Evolutionary conservation across 768 basidiomycete genomes (phyloP).

Genomic region (Daedaleopsis sinensis): DNA sequence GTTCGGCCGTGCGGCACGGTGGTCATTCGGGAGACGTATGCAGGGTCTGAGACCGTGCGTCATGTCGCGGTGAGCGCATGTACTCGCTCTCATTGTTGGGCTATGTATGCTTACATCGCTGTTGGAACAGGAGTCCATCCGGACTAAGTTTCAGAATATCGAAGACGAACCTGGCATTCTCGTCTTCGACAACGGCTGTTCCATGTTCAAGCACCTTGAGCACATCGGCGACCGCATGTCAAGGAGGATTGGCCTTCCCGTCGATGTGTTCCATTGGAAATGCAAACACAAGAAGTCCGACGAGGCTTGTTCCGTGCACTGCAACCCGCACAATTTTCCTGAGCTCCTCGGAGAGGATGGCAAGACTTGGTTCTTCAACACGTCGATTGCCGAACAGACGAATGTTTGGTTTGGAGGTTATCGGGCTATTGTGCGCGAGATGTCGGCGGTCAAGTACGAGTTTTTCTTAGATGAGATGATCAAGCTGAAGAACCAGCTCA

Average conservation of each 20-base stretch:
- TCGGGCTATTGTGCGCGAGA: slow-evolving; percentile 33
- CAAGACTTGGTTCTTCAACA: slow-evolving; percentile 36
- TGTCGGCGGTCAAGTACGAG: slow-evolving; percentile 26
- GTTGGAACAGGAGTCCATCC: too few relatives aligned
- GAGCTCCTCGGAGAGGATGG: slow-evolving; percentile 19
- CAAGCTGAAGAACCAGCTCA: background rate
- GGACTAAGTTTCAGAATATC: too few relatives aligned
- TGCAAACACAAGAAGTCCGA: slow-evolving; percentile 37
- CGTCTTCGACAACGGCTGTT: background rate
- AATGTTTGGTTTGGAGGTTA: slow-evolving; percentile 41
- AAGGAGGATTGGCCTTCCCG: too few relatives aligned
- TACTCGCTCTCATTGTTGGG: too few relatives aligned
- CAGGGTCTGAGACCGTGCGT: slow-evolving; percentile 26
- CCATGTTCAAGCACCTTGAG: slow-evolving; percentile 31
- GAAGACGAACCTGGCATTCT: too few relatives aligned
- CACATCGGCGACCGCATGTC: too few relatives aligned
- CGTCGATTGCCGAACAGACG: slow-evolving; percentile 37
- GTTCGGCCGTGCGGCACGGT: slow-evolving; percentile 29
- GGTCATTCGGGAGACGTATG: slow-evolving; percentile 24
- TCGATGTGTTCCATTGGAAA: slow-evolving; percentile 43
- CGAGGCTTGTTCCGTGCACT: slow-evolving; percentile 29
- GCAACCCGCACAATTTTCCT: slow-evolving; percentile 32
- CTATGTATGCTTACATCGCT: too few relatives aligned
- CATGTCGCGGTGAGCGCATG: slow-evolving; percentile 20
- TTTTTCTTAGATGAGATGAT: slow-evolving; percentile 39